Evolutionary conservation across 768 basidiomycete genomes (phyloP).

Genomic region (Xerocomellus chrysenteron): DNA sequence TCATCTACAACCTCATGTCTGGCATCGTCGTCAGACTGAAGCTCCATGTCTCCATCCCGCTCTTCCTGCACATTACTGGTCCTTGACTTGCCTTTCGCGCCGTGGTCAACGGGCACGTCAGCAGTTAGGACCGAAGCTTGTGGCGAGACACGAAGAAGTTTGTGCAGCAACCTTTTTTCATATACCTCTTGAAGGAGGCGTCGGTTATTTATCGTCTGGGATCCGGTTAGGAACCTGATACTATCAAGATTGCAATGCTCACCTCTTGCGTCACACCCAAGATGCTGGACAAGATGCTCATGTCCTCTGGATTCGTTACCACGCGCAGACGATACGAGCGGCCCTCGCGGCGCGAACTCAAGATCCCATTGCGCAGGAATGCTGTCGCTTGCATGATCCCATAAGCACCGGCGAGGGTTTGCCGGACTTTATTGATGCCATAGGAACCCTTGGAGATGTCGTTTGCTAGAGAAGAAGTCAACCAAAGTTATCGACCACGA

Average conservation of each 20-base stretch:
- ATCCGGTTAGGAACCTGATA: slow-evolving; percentile 1
- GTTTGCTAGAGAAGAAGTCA: slow-evolving; percentile 56
- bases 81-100: slow-evolving; percentile 7
- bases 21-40: slow-evolving; percentile 25
- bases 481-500: not conserved
- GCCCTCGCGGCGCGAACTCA: slow-evolving; percentile 55
- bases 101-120: slow-evolving; percentile 19
- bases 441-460: slow-evolving; percentile 91
- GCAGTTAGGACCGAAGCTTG: slow-evolving; percentile 16
- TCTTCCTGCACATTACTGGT: slow-evolving; percentile 35
- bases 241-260: slow-evolving; percentile 16
- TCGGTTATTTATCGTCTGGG: slow-evolving; percentile 73
- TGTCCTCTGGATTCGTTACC: slow-evolving; percentile 52
- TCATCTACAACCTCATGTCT: slow-evolving; percentile 1
- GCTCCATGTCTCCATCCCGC: slow-evolving; percentile 40
- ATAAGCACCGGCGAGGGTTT: slow-evolving; percentile 80
- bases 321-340: slow-evolving; percentile 45
- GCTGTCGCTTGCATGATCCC: slow-evolving; percentile 75
- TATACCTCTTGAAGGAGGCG: slow-evolving; percentile 68
- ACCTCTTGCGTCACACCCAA: slow-evolving; percentile 87
- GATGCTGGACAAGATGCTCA: slow-evolving; percentile 78
- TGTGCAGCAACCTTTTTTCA: slow-evolving; percentile 56
- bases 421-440: slow-evolving; percentile 76
- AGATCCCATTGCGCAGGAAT: slow-evolving; percentile 60
- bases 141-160: slow-evolving; percentile 46